A percentile compares a stretch with the other conserved stretches of the same genome.
Evolutionary conservation across 306 rosid genomes (phyloP).

Genomic region (Sindora glabra): DNA sequence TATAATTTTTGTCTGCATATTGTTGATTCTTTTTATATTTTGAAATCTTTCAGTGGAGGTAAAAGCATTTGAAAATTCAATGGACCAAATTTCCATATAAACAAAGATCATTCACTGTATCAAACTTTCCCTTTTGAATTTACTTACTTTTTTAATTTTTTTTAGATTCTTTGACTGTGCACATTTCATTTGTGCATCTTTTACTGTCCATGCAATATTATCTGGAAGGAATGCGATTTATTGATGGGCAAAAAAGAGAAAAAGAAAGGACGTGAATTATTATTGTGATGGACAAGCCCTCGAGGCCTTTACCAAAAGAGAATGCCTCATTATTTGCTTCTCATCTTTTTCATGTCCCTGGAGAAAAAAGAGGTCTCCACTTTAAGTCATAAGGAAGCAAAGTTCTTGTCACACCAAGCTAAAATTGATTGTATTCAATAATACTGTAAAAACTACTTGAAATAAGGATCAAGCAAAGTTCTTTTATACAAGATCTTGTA

Average conservation of each 20-base stretch:
- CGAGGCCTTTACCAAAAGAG: constrained; percentile 23
- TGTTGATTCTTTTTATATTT: not conserved
- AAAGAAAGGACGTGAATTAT: too few relatives aligned
- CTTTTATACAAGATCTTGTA: too few relatives aligned
- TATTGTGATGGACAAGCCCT: too few relatives aligned
- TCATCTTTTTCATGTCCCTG: constrained; percentile 23
- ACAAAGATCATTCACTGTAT: not conserved
- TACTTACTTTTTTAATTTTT: not conserved
- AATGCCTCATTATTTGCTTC: constrained; percentile 27
- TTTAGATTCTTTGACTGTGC: constrained; percentile 17
- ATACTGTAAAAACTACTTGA: too few relatives aligned
- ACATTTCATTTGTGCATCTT: not conserved
- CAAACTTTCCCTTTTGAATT: constrained; percentile 4
- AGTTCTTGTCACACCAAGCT: constrained; percentile 19
- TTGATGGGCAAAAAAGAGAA: too few relatives aligned
- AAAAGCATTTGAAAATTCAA: constrained; percentile 6
- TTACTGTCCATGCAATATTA: too few relatives aligned
- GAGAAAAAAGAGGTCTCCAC: constrained; percentile 29
- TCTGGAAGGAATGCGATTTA: too few relatives aligned
- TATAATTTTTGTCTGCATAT: not conserved
- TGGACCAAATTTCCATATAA: not conserved
- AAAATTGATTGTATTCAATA: constrained; percentile 2
- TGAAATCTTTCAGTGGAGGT: not conserved
- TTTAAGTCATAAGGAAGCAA: constrained; percentile 59
- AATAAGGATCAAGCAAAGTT: too few relatives aligned